Conservation (phyloP, 371 early-diverging fungal genomes). For the Zychaea mexicana region DNA sequence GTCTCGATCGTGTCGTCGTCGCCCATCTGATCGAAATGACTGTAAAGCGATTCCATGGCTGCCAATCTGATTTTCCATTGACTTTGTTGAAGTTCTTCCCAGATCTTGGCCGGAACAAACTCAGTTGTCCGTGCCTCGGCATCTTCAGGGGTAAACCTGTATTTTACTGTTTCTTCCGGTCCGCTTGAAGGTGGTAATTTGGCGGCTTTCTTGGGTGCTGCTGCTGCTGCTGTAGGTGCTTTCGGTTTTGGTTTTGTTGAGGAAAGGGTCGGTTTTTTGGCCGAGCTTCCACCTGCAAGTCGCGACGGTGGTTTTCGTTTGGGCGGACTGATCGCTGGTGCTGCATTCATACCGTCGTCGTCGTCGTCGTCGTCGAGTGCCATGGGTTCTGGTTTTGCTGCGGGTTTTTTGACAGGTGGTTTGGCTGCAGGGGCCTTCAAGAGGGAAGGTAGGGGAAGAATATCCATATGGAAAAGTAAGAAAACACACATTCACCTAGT, state of each 20-base stretch:
- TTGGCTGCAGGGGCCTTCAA: slow-evolving; percentile 8
- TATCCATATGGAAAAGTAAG: not conserved
- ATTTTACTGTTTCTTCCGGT: slow-evolving; percentile 71
- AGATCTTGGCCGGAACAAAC: slow-evolving; percentile 58
- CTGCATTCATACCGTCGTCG: too few relatives aligned
- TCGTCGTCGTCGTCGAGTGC: slow-evolving; percentile 24
- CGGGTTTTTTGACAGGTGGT: slow-evolving; percentile 22
- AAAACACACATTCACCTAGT: too few relatives aligned
- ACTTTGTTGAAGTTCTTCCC: slow-evolving; percentile 66
- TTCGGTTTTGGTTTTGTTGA: slow-evolving; percentile 45
- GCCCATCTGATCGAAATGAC: slow-evolving; percentile 52
- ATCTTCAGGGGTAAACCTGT: slow-evolving; percentile 68
- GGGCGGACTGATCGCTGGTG: slow-evolving; percentile 57
- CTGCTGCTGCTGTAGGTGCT: slow-evolving; percentile 33
- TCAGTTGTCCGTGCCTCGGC: slow-evolving; percentile 69
- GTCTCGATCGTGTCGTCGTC: slow-evolving; percentile 49
- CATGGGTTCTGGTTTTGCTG: slow-evolving; percentile 30
- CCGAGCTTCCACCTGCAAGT: slow-evolving; percentile 35
- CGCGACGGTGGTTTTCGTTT: slow-evolving; percentile 64
- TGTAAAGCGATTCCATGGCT: slow-evolving; percentile 78
- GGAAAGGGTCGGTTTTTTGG: slow-evolving; percentile 53
- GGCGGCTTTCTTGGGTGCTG: slow-evolving; percentile 54
- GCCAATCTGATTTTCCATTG: slow-evolving; percentile 91
- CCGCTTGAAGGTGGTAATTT: slow-evolving; percentile 40
- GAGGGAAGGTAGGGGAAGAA: not conserved